A percentile compares a stretch with the other conserved stretches of the same genome.
Evolutionary conservation across 305 asterid species (phyloP).

Genomic region (Solanum chacoense): DNA sequence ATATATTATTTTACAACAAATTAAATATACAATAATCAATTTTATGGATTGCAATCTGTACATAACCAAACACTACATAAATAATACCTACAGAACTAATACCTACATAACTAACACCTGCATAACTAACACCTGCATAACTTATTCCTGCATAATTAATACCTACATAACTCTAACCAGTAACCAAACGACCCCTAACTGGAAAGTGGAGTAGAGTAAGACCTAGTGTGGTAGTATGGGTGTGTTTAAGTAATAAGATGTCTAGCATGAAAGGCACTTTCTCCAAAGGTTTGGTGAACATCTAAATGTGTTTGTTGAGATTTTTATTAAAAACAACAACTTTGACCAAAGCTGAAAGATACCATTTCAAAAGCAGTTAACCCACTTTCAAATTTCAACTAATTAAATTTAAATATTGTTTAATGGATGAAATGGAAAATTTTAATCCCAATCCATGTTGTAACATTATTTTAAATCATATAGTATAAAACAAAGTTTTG

Average conservation of each 20-base stretch:
- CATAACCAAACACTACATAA: background rate
- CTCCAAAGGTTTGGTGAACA: background rate
- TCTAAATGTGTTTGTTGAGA: background rate
- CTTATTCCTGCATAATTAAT: background rate
- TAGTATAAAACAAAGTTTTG: background rate
- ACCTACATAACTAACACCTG: background rate
- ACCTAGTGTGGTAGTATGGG: background rate
- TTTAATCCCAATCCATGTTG: background rate
- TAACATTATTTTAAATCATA: background rate
- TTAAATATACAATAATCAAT: background rate
- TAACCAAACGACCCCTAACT: background rate
- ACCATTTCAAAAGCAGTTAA: background rate
- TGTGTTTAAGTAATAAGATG: background rate
- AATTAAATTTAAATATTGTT: background rate
- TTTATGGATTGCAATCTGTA: background rate
- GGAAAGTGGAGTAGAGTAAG: background rate
- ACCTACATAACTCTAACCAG: background rate
- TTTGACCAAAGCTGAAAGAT: background rate
- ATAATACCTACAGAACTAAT: background rate
- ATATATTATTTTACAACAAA: background rate
- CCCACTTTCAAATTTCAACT: background rate
- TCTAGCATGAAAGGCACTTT: background rate
- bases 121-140: background rate
- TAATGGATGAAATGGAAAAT: background rate
- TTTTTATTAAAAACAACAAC: background rate